Base-by-base conservation (phyloP, 2,329 filamentous ascomycete species). In the Aureobasidium sp. region DNA sequence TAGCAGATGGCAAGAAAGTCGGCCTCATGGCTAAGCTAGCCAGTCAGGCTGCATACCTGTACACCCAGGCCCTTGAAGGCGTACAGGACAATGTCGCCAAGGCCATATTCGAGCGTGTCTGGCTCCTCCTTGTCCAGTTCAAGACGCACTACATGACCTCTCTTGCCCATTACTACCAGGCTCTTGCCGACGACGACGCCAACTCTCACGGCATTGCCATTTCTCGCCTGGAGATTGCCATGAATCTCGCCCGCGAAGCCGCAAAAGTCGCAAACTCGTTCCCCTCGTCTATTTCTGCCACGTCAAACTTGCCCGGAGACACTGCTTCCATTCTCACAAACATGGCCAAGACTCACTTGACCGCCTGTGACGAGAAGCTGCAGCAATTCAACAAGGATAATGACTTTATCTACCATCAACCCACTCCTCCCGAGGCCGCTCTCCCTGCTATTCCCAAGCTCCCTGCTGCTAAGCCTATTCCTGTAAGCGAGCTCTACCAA, bases 321-420 rank as follows among this genome's bases (percentile, higher is more conserved):
- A 89, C 90, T 2, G 89, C 90, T 0, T 70, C 81, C 0, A 81
- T 86, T 58, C 77, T 99, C 39, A 79, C 84, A n/a, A 91, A 96
- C 37, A 83, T 96, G 66, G 87, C 90, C 17, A 96, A 91, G 73
- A 85, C 91, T 64, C 93, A 97, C 69, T 76, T 89, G 31, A 81
- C 88, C 0, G 87, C 85, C 36, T 87, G 96, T 3, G 89, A 96
- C 71, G 89, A 93, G 65, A 92, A 89, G 72, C 78, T 96, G 25
- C 79, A 80, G 20, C 87, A 90, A 64, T 82, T 92, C 55, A 81
- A 83, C 67, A 96, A 96, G 70, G 94, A 99, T 74, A 99, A 99
- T 68, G 94, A 99, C 72, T 97, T 94, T 74, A 96, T 99, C 72
- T 99, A 99, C 71, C 94, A 99, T 72, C 91, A 97, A 68, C 87